phyloP scores from a whole-genome alignment of 1,284 basidiomycete genomes.

The Coniferiporia weirii region DNA sequence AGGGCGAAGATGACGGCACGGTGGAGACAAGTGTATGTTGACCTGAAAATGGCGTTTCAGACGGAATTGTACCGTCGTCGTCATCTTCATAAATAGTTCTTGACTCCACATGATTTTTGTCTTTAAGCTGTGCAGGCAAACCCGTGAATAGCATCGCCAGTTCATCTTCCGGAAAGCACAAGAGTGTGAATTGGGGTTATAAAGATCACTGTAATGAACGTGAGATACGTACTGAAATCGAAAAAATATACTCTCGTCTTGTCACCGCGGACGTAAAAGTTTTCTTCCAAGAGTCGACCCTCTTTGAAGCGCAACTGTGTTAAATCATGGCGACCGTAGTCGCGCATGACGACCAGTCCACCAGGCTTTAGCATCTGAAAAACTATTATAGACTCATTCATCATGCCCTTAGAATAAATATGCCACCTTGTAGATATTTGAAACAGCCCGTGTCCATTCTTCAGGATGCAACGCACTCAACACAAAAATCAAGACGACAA shows the following conservation, averaged over 20 bases:
- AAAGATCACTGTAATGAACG: background rate
- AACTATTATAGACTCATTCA: background rate
- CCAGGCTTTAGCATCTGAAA: conserved; percentile 83
- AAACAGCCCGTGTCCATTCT: conserved; percentile 85
- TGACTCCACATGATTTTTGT: conserved; percentile 29
- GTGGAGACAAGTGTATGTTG: background rate
- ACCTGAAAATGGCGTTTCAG: conserved; percentile 13
- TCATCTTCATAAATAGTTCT: conserved; percentile 36
- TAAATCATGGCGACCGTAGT: conserved; percentile 94
- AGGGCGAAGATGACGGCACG: background rate
- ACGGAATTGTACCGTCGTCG: conserved; percentile 23
- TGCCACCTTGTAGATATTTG: conserved; percentile 76
- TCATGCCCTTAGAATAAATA: background rate
- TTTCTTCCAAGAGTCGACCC: conserved; percentile 83
- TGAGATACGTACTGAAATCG: conserved; percentile 55
- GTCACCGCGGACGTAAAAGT: conserved; percentile 90
- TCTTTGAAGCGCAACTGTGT: conserved; percentile 92
- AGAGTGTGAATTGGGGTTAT: background rate
- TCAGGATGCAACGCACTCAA: conserved; percentile 90
- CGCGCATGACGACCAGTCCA: conserved; percentile 81
- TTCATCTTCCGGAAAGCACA: conserved; percentile 55
- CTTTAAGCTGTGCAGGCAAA: conserved; percentile 35
- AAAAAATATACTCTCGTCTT: conserved; percentile 98
- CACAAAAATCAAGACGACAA: conserved; percentile 92
- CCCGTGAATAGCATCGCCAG: conserved; percentile 76